phyloP scores from a whole-genome alignment of 768 basidiomycete species.

The Nevesoporus exiguus region DNA sequence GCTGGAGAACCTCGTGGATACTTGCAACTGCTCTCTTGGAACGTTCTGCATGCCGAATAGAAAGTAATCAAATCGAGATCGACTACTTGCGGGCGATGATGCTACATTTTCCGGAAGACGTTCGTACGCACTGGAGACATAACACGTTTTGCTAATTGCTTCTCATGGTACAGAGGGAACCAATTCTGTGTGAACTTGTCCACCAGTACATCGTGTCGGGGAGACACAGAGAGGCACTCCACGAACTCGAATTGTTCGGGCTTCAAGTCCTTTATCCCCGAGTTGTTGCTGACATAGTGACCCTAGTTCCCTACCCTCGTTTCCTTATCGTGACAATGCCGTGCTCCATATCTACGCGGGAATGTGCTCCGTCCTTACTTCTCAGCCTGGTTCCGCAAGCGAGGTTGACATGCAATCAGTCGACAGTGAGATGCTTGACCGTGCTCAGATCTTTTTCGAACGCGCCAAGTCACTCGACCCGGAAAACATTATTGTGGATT shows the following conservation, averaged over 20 bases:
- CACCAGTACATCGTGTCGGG: conserved; percentile 59
- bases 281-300: not conserved
- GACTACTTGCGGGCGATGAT: conserved; percentile 70
- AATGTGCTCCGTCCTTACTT: conserved; percentile 62
- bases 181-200: conserved; percentile 71
- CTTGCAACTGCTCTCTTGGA: conserved; percentile 58
- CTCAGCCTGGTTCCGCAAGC: conserved; percentile 34
- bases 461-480: conserved; percentile 60
- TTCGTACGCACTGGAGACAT: conserved; percentile 34
- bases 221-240: conserved; percentile 66
- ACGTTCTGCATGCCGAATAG: conserved; percentile 27
- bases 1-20: conserved; percentile 72
- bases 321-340: conserved; percentile 82
- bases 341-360: conserved; percentile 82
- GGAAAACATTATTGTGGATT: conserved; percentile 48
- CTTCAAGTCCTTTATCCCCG: conserved; percentile 1
- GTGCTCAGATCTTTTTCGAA: conserved; percentile 59
- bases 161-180: conserved; percentile 52
- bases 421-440: conserved; percentile 44
- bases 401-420: conserved; percentile 6
- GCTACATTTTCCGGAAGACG: conserved; percentile 64
- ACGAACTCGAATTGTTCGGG: conserved; percentile 81
- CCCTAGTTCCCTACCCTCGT: conserved; percentile 76
- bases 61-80: conserved; percentile 36
- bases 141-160: conserved; percentile 12